Evolutionary conservation across 2,329 filamentous ascomycete species (phyloP), one percentile per base, ranked within the genome.

Genomic region (Bipolaris sorokiniana): DNA sequence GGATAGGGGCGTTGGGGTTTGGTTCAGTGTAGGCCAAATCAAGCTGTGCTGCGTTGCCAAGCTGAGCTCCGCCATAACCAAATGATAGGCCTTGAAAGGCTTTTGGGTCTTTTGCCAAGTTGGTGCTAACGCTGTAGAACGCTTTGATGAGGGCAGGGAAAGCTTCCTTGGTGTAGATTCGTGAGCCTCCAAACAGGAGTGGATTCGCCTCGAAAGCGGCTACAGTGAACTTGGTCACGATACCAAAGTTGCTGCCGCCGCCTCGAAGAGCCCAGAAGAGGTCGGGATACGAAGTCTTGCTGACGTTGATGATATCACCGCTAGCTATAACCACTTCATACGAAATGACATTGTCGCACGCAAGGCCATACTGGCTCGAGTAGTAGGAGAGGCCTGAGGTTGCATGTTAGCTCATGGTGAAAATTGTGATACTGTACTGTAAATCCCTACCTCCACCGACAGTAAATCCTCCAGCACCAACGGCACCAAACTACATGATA

Each of bases 251-350:
- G 48, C 68, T 70, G 3, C 69, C 69, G 10, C 71, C 73, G 3
- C 77, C 76, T 16, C 75, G 73, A 6, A 78, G 66, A 1, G 74
- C 74, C 59, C 65, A 71, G 63, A 73, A 79, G 3, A 80, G 76
- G 41, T 81, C 79, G 0, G 61, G 58, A 38, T 77, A 78, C 7
- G 73, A 57, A 1, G 28, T 63, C 28, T 58, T 6, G 36, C 51
- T 68, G 28, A 59, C 67, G 6, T 46, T 65, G 33, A 71, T 48
- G 6, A 69, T 51, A 13, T 51, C 7, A 3, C 67, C 66, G 28
- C 57, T 62, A 1, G 67, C 66, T 1, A 63, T 68, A 6, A 71
- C 67, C 2, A 71, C n/a, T 54, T 79, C 72, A 41, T 66, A 78
- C 11, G 68, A 67, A 3, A 66, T 58, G 9, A 78, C 72, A 31